Evolutionary conservation across 768 basidiomycete genomes (phyloP), one percentile per base, ranked within the genome.

Genomic region (Boletus coccyginus): DNA sequence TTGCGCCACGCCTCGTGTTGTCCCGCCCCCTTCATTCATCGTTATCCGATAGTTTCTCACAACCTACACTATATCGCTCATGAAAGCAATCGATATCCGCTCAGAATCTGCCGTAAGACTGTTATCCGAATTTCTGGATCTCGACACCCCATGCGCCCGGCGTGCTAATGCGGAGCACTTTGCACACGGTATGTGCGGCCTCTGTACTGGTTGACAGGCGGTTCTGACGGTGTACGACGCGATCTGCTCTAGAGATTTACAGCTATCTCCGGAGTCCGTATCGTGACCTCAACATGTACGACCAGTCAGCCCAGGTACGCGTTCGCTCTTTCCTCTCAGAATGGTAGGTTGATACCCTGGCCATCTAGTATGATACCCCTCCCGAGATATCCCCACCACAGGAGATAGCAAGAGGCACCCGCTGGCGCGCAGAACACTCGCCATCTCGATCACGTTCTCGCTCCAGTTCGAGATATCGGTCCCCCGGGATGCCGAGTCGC

Each of bases 21-120:
- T 57, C 21, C 21, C 21, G 21, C 21, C 2, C 21, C 21, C 21
- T 21, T 60, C 46, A 64, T 69, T 57, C 58, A 55, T 54, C 48
- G 10, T 21, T 52, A n/a, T 21, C 46, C 31, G 61, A 48, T 52
- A 94, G 90, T 98, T 95, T 71, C 78, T 98, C 52, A 94, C 91
- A 13, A 90, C 86, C 3, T 92, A 95, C 73, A 91, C 85, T 19
- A 74, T 96, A 50, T 92, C 93, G 2, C 77, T 98, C 63, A 92
- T 98, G 86, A 92, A 93, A 73, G 81, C 90, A 4, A 84, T 97
- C 52, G 94, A 98, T 73, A 90, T 98, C 54, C 90, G 94, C 42
- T 90, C 92, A 13, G 88, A 93, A 72, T 84, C 88, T 39, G 91
- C 94, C 41, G 81, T 98, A 43, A 90, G 87, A 64, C 71, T 91